Conservation (phyloP, 352 stramenopile genomes). For the Globisporangium heterothallicum region DNA sequence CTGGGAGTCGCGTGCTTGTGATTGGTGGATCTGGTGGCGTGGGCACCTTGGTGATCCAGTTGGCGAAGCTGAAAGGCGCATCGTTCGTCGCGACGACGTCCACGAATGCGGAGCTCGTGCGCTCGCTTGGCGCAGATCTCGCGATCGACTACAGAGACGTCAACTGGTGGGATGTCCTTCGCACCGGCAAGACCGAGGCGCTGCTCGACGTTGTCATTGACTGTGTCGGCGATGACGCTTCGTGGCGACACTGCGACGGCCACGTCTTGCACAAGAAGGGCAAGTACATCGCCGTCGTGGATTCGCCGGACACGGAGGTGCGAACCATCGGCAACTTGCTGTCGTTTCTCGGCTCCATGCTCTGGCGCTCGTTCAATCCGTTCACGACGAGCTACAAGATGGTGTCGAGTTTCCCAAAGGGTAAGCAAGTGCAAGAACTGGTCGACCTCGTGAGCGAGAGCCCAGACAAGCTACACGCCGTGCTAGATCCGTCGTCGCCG, state of each 20-base stretch:
- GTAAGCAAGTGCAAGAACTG: slow-evolving; percentile 32
- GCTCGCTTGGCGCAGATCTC: slow-evolving; percentile 38
- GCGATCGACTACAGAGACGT: slow-evolving; percentile 45
- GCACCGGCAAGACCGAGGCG: slow-evolving; percentile 6
- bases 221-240: slow-evolving; percentile 29
- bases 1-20: slow-evolving; percentile 63
- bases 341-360: slow-evolving; percentile 15
- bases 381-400: slow-evolving; percentile 30
- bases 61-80: slow-evolving; percentile 39
- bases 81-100: slow-evolving; percentile 61
- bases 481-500: slow-evolving; percentile 58
- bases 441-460: slow-evolving; percentile 36
- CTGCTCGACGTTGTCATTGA: slow-evolving; percentile 39
- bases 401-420: slow-evolving; percentile 28
- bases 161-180: slow-evolving; percentile 44
- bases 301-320: slow-evolving; percentile 18
- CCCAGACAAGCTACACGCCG: slow-evolving; percentile 25
- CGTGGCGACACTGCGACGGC: slow-evolving; percentile 24
- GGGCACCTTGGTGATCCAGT: slow-evolving; percentile 65
- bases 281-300: slow-evolving; percentile 33
- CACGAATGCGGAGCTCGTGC: slow-evolving; percentile 33
- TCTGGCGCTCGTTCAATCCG: slow-evolving; percentile 22
- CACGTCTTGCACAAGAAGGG: slow-evolving; percentile 14
- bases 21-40: slow-evolving; percentile 76
- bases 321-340: slow-evolving; percentile 22